phyloP scores from a whole-genome alignment of 2,329 filamentous ascomycete genomes.

The Emericellopsis cladophorae region DNA sequence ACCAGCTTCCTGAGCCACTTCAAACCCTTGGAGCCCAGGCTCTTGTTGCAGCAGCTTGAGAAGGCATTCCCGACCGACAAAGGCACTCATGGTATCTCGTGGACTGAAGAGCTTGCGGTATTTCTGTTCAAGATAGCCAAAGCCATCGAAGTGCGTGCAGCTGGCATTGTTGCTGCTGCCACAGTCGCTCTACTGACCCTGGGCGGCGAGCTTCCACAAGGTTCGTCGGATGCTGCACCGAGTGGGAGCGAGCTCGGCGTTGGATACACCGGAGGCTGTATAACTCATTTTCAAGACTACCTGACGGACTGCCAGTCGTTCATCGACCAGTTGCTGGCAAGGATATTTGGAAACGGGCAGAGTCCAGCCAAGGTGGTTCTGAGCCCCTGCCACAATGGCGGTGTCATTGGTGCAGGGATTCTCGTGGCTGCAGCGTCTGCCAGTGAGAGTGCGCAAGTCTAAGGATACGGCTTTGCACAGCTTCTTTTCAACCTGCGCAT shows the following conservation, averaged over 20 bases:
- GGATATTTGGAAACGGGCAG: conserved; percentile 8
- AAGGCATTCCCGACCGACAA: conserved; percentile 37
- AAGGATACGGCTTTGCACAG: not conserved
- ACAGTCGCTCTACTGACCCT: conserved; percentile 57
- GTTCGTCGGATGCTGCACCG: conserved; percentile 9
- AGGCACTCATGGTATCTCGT: conserved; percentile 36
- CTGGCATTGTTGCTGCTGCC: conserved; percentile 61
- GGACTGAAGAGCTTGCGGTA: conserved; percentile 47
- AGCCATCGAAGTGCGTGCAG: conserved; percentile 58
- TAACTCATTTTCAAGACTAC: conserved; percentile 68
- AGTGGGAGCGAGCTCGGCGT: conserved; percentile 49
- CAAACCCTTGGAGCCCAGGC: conserved; percentile 36
- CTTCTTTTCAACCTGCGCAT: too few species aligned
- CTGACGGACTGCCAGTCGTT: conserved; percentile 56
- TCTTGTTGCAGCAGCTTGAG: conserved; percentile 24
- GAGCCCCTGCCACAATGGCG: conserved; percentile 46
- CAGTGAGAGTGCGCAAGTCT: conserved; percentile 22
- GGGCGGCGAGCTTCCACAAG: conserved; percentile 46
- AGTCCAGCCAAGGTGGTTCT: conserved; percentile 31
- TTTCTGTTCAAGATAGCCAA: conserved; percentile 55
- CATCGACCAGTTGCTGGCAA: conserved; percentile 40
- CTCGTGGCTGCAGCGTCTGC: conserved; percentile 31
- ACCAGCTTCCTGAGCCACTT: conserved; percentile 64
- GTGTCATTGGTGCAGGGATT: conserved; percentile 49
- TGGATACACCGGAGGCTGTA: conserved; percentile 70